A percentile compares a stretch with the other conserved stretches of the same genome.
These are phyloP conservation scores for Lactarius pseudohatsudake DNA, from an alignment of 768 basidiomycete genomes.

Conservation along the genomic window DNA sequence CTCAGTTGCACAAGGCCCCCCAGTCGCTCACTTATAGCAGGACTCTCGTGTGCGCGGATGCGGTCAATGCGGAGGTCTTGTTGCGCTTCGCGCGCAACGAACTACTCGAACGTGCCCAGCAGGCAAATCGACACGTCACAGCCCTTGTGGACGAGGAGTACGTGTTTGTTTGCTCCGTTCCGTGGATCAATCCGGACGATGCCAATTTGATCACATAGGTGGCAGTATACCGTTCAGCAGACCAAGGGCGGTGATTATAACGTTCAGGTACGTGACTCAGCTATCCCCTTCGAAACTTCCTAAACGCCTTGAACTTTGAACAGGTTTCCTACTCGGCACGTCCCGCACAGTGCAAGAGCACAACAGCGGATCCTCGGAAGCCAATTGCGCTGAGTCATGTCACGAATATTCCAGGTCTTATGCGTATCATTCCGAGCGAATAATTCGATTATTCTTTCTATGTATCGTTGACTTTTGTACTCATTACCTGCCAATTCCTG, in stretches of 20 bases:
- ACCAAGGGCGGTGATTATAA: constrained; percentile 58
- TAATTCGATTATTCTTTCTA: constrained; percentile 1
- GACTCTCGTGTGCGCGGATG: constrained; percentile 22
- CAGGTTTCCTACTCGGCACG: constrained; percentile 65
- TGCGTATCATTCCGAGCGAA: constrained; percentile 60
- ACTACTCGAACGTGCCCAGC: constrained; percentile 54
- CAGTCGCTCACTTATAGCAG: constrained; percentile 13
- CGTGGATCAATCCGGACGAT: constrained; percentile 19
- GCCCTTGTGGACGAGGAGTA: constrained; percentile 70
- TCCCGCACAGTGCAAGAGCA: constrained; percentile 49
- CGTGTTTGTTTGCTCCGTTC: constrained; percentile 35
- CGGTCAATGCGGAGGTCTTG: constrained; percentile 23
- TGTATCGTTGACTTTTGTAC: neutral
- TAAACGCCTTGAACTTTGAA: neutral
- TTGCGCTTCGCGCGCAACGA: constrained; percentile 23
- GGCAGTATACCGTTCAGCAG: constrained; percentile 59
- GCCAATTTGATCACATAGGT: constrained; percentile 41
- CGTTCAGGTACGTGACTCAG: constrained; percentile 51
- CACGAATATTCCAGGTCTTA: constrained; percentile 65
- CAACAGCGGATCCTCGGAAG: constrained; percentile 51
- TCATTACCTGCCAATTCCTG: neutral
- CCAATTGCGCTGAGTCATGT: constrained; percentile 64
- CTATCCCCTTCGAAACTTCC: neutral
- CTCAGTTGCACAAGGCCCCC: neutral
- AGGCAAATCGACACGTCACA: constrained; percentile 52